Evolutionary conservation across 768 basidiomycete species (phyloP).

Genomic region (Mycena filopes): DNA sequence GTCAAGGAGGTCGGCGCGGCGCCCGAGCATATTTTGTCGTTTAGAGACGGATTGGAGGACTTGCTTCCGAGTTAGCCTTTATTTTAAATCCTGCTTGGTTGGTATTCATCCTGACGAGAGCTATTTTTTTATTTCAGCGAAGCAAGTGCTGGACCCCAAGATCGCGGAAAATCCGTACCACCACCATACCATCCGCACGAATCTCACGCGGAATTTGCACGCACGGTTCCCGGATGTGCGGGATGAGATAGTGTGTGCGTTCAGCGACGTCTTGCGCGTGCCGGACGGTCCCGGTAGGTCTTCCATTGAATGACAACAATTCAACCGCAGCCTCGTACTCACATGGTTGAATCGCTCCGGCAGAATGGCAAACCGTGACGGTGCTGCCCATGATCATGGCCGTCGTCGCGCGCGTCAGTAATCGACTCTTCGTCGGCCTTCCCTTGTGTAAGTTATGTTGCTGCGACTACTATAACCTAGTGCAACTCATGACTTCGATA

Average conservation of each 20-base stretch:
- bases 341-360: not conserved
- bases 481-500: not conserved
- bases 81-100: too few relatives aligned
- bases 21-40: conserved; percentile 52
- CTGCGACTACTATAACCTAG: too few relatives aligned
- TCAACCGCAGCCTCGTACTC: too few relatives aligned
- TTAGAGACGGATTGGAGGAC: conserved; percentile 43
- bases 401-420: conserved; percentile 38
- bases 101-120: too few relatives aligned
- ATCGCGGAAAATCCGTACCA: not conserved
- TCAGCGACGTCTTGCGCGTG: conserved; percentile 16
- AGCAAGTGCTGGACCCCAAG: not conserved
- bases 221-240: conserved; percentile 41
- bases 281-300: conserved; percentile 5
- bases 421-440: conserved; percentile 41
- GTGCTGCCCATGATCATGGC: conserved; percentile 27
- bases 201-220: conserved; percentile 36
- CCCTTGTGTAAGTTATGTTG: conserved; percentile 29
- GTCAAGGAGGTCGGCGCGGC: conserved; percentile 53
- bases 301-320: too few relatives aligned
- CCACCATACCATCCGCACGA: not conserved
- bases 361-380: conserved; percentile 34
- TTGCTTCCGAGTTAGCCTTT: conserved; percentile 31
- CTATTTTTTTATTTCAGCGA: not conserved
- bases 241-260: conserved; percentile 45